Conservation (phyloP, 441 rosid species). For the Brassica hybrid region DNA sequence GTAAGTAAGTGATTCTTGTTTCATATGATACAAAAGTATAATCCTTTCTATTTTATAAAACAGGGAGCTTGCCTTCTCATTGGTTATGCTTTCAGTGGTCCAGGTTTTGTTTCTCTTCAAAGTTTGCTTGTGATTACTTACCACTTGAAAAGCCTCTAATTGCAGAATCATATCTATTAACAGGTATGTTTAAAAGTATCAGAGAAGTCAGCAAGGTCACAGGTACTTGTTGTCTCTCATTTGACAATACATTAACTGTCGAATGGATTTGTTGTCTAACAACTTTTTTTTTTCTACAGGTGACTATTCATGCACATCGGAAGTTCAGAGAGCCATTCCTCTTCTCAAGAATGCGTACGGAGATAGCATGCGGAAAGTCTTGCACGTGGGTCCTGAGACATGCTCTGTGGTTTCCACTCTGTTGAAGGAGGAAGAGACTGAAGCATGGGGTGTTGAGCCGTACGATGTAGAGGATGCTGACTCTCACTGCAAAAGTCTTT, state of each 20-base stretch:
- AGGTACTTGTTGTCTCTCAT: slow-evolving; percentile 14
- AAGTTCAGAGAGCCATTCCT: slow-evolving; percentile 62
- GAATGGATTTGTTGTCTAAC: too few species aligned
- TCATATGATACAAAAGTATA: neutral
- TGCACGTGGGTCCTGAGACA: slow-evolving; percentile 78
- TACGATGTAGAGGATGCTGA: slow-evolving; percentile 75
- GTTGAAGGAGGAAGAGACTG: slow-evolving; percentile 66
- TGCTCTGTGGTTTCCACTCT: slow-evolving; percentile 66
- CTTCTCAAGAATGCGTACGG: slow-evolving; percentile 65
- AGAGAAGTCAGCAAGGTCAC: slow-evolving; percentile 44
- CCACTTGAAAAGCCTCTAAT: neutral
- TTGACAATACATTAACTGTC: too few species aligned
- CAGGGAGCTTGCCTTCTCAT: slow-evolving; percentile 82
- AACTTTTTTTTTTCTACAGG: slow-evolving; percentile 17
- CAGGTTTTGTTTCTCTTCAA: slow-evolving; percentile 45
- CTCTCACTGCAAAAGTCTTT: slow-evolving; percentile 61
- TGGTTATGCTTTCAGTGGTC: slow-evolving; percentile 60
- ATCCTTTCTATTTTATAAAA: neutral
- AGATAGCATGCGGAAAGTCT: slow-evolving; percentile 66
- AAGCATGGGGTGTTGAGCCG: slow-evolving; percentile 80
- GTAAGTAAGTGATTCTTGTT: neutral
- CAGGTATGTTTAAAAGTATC: slow-evolving; percentile 55
- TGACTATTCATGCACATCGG: slow-evolving; percentile 56
- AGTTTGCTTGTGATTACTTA: slow-evolving; percentile 3
- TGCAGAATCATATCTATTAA: too few species aligned